Conservation (phyloP, 768 basidiomycete species). For the Termitomyces bulborhizus region DNA sequence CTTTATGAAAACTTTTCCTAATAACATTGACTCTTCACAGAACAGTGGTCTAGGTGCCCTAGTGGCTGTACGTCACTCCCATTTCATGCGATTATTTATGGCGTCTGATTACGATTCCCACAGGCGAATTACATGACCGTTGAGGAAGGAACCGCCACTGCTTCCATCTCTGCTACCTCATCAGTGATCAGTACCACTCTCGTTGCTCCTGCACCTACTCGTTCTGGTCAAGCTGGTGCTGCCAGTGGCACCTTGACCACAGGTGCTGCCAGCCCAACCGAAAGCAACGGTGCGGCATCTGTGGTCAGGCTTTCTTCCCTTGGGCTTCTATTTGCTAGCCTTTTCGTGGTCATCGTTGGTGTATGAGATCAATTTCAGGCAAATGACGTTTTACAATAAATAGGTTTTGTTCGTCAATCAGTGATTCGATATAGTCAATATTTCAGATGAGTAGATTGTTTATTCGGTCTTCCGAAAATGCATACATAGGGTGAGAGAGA, state of each 20-base stretch:
- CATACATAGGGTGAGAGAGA: neutral
- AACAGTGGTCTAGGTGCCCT: constrained; percentile 50
- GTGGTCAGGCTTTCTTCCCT: constrained; percentile 1
- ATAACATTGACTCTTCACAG: constrained; percentile 20
- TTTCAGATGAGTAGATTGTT: neutral
- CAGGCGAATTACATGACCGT: constrained; percentile 72
- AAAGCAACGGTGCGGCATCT: constrained; percentile 6
- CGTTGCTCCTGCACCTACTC: constrained; percentile 8
- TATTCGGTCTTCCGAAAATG: neutral
- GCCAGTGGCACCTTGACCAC: constrained; percentile 9
- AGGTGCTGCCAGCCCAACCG: constrained; percentile 8
- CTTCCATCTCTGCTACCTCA: constrained; percentile 50
- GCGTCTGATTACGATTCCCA: neutral
- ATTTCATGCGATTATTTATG: neutral
- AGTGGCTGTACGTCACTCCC: constrained; percentile 41
- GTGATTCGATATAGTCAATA: neutral
- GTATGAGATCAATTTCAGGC: neutral
- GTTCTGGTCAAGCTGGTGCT: constrained; percentile 7
- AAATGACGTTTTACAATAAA: neutral
- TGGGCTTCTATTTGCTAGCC: constrained; percentile 2
- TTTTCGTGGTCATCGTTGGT: constrained; percentile 2
- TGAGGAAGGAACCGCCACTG: constrained; percentile 57
- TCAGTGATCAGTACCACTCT: constrained; percentile 62
- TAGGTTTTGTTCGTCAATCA: neutral
- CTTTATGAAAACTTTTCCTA: neutral